These are phyloP conservation scores for Tylopilus felleus DNA, from an alignment of 768 basidiomycete species.

Conservation along the genomic window DNA sequence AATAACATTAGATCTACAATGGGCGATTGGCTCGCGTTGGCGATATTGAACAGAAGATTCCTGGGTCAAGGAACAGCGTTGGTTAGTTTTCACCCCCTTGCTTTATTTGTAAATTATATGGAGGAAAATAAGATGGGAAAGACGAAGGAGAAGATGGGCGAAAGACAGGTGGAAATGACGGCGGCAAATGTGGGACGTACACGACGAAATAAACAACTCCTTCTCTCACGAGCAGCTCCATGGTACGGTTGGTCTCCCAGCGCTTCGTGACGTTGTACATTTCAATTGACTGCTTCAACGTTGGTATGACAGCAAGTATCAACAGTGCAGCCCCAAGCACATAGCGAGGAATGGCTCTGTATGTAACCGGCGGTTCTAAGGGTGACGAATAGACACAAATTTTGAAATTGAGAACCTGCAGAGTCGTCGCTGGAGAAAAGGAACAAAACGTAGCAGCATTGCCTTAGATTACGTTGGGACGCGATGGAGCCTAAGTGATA, in stretches of 20 bases:
- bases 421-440: neutral
- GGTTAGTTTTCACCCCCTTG: neutral
- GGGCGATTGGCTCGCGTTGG: neutral
- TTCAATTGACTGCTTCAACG: neutral
- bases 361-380: neutral
- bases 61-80: neutral
- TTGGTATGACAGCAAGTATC: neutral
- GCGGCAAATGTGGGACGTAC: neutral
- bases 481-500: neutral
- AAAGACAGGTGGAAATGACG: neutral
- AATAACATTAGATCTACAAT: neutral
- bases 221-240: constrained; percentile 8
- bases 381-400: neutral
- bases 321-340: constrained; percentile 3
- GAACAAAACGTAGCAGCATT: neutral
- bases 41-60: constrained; percentile 6
- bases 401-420: neutral
- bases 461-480: no score
- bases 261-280: constrained; percentile 8
- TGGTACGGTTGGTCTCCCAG: constrained; percentile 3
- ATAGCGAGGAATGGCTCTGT: constrained; percentile 8
- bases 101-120: neutral
- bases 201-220: constrained; percentile 12
- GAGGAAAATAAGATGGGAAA: neutral
- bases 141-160: neutral